Evolutionary conservation across 2,329 filamentous ascomycete genomes (phyloP).

Genomic region (Xylaria sp.): DNA sequence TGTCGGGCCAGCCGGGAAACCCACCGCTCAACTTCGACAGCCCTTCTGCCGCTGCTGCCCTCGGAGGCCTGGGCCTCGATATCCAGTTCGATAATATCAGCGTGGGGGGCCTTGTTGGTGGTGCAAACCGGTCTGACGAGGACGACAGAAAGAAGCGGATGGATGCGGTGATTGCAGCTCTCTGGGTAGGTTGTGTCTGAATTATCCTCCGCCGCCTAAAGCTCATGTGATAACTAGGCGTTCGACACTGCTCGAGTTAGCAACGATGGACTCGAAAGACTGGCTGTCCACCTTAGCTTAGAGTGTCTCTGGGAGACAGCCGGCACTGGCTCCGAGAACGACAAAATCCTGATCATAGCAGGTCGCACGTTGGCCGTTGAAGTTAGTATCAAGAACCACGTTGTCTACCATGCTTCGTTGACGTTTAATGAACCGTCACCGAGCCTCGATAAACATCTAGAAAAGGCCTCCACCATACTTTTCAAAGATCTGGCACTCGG

Average conservation of each 20-base stretch:
- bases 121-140: slow-evolving; percentile 52
- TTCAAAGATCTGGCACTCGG: slow-evolving; percentile 66
- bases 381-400: slow-evolving; percentile 64
- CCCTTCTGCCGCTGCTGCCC: slow-evolving; percentile 66
- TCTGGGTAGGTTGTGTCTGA: slow-evolving; percentile 55
- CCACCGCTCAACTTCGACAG: slow-evolving; percentile 66
- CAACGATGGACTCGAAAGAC: slow-evolving; percentile 74
- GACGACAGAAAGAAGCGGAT: slow-evolving; percentile 62
- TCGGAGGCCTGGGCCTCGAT: slow-evolving; percentile 63
- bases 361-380: slow-evolving; percentile 66
- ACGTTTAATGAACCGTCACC: slow-evolving; percentile 65
- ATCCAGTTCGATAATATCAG: slow-evolving; percentile 58
- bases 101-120: slow-evolving; percentile 52
- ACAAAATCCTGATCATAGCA: slow-evolving; percentile 64
- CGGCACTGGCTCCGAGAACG: slow-evolving; percentile 53
- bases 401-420: slow-evolving; percentile 67
- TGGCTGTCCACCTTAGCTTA: slow-evolving; percentile 71
- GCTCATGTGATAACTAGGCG: slow-evolving; percentile 25
- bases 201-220: slow-evolving; percentile 41
- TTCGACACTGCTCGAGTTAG: slow-evolving; percentile 67
- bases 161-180: slow-evolving; percentile 55
- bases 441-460: slow-evolving; percentile 64
- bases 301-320: slow-evolving; percentile 65
- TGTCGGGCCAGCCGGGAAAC: slow-evolving; percentile 54
- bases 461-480: slow-evolving; percentile 68